Conservation (phyloP, 176 grass and related monocot species). For the Carex pumila region DNA sequence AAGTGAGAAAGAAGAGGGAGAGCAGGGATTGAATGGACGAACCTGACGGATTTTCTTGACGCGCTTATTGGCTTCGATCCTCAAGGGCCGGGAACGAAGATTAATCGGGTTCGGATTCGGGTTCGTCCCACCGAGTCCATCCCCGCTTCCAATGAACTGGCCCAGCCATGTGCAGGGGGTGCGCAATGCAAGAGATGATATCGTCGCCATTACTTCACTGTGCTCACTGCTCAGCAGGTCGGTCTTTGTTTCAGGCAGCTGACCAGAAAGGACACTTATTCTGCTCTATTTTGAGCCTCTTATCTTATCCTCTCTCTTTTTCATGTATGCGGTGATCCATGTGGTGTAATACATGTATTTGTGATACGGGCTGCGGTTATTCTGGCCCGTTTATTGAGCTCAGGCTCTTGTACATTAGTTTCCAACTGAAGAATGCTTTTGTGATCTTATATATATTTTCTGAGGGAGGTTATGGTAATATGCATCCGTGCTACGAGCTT, state of each 20-base stretch:
- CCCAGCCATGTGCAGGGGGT: background rate
- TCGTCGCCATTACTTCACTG: conserved; percentile 1
- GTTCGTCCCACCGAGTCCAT: background rate
- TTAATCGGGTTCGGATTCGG: background rate
- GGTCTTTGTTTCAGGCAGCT: background rate
- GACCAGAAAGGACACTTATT: background rate
- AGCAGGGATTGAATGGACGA: background rate
- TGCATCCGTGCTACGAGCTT: too few species aligned
- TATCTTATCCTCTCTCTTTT: conserved; percentile 14
- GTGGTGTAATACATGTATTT: background rate
- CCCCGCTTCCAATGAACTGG: background rate
- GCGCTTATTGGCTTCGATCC: conserved; percentile 12
- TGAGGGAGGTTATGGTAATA: too few species aligned
- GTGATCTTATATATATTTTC: background rate
- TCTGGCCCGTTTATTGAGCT: background rate
- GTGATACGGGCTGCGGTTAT: background rate
- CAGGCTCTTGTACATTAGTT: background rate
- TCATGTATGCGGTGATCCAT: background rate
- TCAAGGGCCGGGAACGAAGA: background rate
- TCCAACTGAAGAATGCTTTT: background rate
- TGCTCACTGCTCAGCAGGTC: background rate
- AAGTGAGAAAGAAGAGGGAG: background rate
- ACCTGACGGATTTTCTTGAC: conserved; percentile 18
- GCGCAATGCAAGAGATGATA: background rate
- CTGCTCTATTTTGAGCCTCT: background rate